These are phyloP conservation scores for Syzygium jambos DNA, from an alignment of 345 rosid species.

Conservation along the genomic window DNA sequence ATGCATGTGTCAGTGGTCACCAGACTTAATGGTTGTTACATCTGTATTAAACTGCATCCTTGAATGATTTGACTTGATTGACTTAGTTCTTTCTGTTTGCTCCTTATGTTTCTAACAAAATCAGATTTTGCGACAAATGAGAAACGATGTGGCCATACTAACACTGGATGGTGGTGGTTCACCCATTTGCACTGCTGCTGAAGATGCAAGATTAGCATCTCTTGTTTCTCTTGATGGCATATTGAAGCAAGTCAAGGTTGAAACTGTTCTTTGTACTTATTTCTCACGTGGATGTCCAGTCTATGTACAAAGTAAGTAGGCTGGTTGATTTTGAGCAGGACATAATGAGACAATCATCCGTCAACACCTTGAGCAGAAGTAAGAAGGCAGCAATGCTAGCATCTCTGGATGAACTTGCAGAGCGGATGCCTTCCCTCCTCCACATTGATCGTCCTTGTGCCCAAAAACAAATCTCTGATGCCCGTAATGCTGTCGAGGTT, in stretches of 20 bases:
- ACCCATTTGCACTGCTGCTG: constrained; percentile 20
- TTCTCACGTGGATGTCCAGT: background rate
- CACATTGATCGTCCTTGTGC: constrained; percentile 95
- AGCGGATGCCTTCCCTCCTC: constrained; percentile 93
- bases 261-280: background rate
- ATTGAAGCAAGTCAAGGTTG: constrained; percentile 85
- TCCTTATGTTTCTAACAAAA: background rate
- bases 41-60: background rate
- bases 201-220: constrained; percentile 14
- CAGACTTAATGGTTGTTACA: background rate
- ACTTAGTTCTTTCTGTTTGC: background rate
- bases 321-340: constrained; percentile 42
- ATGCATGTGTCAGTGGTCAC: background rate
- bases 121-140: constrained; percentile 93
- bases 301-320: background rate
- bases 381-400: constrained; percentile 69
- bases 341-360: constrained; percentile 62
- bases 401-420: constrained; percentile 70
- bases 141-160: constrained; percentile 63
- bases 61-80: background rate
- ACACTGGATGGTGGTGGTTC: constrained; percentile 54
- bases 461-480: constrained; percentile 71
- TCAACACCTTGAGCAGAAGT: constrained; percentile 55
- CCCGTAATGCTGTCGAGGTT: constrained; percentile 69
- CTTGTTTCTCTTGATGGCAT: constrained; percentile 86